Evolutionary conservation across 2,329 filamentous ascomycete genomes (phyloP).

Genomic region (Penicillium sp.): DNA sequence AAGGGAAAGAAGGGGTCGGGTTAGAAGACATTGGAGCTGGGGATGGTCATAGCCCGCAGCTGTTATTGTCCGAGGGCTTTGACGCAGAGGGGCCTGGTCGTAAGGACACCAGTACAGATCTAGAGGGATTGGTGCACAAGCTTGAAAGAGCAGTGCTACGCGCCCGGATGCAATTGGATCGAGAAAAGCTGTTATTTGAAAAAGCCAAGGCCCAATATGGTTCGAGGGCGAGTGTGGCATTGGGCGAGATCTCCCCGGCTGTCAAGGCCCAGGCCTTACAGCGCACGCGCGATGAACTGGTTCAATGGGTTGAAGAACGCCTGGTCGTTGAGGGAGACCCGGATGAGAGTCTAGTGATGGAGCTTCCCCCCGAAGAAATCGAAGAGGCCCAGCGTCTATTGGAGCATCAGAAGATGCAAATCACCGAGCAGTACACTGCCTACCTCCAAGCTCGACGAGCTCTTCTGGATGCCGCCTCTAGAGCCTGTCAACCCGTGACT

Average conservation of each 20-base stretch:
- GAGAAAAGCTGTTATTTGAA: slow-evolving; percentile 34
- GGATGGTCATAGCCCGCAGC: slow-evolving; percentile 14
- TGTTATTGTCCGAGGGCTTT: slow-evolving; percentile 15
- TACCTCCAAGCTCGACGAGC: slow-evolving; percentile 37
- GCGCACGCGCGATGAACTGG: slow-evolving; percentile 46
- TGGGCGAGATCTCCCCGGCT: slow-evolving; percentile 9
- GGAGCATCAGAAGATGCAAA: slow-evolving; percentile 31
- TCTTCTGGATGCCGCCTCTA: slow-evolving; percentile 34
- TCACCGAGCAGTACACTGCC: slow-evolving; percentile 33
- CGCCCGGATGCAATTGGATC: slow-evolving; percentile 35
- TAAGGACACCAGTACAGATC: slow-evolving; percentile 13
- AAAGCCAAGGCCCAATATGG: slow-evolving; percentile 28
- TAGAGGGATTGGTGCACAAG: slow-evolving; percentile 36
- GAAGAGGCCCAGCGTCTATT: slow-evolving; percentile 28
- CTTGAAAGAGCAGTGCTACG: slow-evolving; percentile 39
- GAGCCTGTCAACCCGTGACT: slow-evolving; percentile 33
- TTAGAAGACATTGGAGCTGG: slow-evolving; percentile 22
- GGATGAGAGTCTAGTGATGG: slow-evolving; percentile 27
- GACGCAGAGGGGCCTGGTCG: slow-evolving; percentile 13
- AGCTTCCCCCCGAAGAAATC: slow-evolving; percentile 29
- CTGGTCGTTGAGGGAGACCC: slow-evolving; percentile 36
- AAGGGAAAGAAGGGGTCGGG: slow-evolving; percentile 22
- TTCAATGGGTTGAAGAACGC: slow-evolving; percentile 50
- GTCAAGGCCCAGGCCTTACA: slow-evolving; percentile 38
- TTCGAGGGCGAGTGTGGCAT: slow-evolving; percentile 1